Conservation (phyloP, 2,329 filamentous ascomycete species). For the Trichoderma afroharzianum region DNA sequence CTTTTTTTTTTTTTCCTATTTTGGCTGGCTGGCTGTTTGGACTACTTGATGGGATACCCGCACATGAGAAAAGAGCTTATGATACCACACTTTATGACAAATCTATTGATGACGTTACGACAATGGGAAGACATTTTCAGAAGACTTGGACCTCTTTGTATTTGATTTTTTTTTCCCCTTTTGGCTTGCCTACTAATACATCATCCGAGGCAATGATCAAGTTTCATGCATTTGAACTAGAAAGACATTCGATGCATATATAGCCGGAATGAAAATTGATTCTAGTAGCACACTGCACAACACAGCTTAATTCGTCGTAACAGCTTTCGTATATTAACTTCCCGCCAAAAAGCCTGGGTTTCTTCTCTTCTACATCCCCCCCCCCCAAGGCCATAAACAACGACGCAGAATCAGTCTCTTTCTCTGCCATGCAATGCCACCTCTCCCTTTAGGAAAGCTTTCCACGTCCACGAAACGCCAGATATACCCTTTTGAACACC, state of each 20-base stretch:
- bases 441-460: neutral
- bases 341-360: neutral
- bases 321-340: neutral
- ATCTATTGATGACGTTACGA: neutral
- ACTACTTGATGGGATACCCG: neutral
- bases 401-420: neutral
- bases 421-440: neutral
- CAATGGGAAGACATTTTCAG: neutral
- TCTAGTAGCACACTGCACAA: neutral
- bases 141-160: neutral
- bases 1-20: neutral
- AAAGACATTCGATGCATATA: neutral
- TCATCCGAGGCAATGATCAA: neutral
- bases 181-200: neutral
- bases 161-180: neutral
- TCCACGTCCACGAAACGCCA: constrained; percentile 14
- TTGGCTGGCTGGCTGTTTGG: neutral
- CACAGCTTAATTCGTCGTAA: neutral
- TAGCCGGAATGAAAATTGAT: neutral
- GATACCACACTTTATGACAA: neutral
- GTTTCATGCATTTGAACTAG: neutral
- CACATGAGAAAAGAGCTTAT: neutral
- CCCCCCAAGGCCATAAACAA: neutral
- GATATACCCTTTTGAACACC: constrained; percentile 14
- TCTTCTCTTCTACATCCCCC: neutral